Conservation (phyloP, 768 basidiomycete genomes). For the Gloeopeniophorella convolvens region DNA sequence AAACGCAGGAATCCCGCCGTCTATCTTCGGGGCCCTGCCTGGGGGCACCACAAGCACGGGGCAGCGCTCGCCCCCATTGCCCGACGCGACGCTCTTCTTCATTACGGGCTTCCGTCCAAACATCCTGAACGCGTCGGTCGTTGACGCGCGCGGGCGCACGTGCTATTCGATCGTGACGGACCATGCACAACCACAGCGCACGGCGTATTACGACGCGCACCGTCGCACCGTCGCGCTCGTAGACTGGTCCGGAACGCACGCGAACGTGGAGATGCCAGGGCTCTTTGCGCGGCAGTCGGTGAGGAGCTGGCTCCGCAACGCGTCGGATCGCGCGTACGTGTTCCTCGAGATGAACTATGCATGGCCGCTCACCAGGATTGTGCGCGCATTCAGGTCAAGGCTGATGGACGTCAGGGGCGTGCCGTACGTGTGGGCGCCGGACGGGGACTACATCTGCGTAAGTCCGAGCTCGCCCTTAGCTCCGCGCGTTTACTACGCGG, state of each 20-base stretch:
- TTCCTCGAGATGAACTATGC: neutral
- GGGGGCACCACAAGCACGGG: neutral
- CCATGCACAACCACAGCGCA: conserved; percentile 8
- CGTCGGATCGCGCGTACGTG: conserved; percentile 16
- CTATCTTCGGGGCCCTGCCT: conserved; percentile 21
- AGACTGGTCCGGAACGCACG: conserved; percentile 9
- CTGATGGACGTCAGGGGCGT: conserved; percentile 19
- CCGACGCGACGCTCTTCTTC: conserved; percentile 6
- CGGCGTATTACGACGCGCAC: conserved; percentile 11
- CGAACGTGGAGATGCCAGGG: conserved; percentile 19
- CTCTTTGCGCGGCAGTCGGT: conserved; percentile 12
- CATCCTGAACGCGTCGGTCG: conserved; percentile 19
- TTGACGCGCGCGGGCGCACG: conserved; percentile 13
- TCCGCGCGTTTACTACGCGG: neutral
- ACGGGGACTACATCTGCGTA: conserved; percentile 18
- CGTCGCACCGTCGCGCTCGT: conserved; percentile 18
- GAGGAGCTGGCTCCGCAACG: conserved; percentile 15
- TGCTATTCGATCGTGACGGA: conserved; percentile 17
- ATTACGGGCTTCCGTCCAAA: conserved; percentile 17
- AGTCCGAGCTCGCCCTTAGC: neutral
- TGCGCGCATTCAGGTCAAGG: conserved; percentile 11
- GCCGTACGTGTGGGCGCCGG: conserved; percentile 17
- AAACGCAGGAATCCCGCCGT: neutral
- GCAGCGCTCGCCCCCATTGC: neutral
- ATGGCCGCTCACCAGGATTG: neutral